phyloP scores from a whole-genome alignment of 202 grass and related monocot species.

The Elaeis oleifera region DNA sequence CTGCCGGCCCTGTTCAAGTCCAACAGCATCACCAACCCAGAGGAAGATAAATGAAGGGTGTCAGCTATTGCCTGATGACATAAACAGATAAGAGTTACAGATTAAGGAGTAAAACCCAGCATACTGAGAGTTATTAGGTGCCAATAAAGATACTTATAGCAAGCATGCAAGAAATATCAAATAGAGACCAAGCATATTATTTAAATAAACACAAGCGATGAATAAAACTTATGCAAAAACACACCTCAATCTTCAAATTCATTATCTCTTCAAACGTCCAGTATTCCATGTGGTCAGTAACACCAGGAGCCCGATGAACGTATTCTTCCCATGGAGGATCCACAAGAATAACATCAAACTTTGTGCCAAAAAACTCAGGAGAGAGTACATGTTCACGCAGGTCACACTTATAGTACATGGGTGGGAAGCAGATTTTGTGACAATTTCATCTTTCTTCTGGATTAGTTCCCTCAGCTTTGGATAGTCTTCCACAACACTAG shows the following conservation, averaged over 20 bases:
- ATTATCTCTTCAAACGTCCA: conserved; percentile 88
- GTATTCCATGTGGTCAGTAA: conserved; percentile 85
- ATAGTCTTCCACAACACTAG: conserved; percentile 89
- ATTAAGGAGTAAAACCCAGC: no score
- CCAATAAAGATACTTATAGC: neutral
- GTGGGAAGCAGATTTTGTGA: conserved; percentile 64
- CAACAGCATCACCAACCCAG: conserved; percentile 90
- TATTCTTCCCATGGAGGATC: conserved; percentile 99
- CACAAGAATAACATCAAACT: conserved; percentile 97
- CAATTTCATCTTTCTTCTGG: conserved; percentile 96
- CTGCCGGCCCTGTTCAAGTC: conserved; percentile 78
- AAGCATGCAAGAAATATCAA: conserved; percentile 5
- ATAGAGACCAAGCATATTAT: neutral
- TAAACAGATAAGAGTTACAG: conserved; percentile 3
- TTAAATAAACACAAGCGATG: neutral
- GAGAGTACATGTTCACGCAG: conserved; percentile 66
- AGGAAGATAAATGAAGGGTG: conserved; percentile 93
- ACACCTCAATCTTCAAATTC: conserved; percentile 94
- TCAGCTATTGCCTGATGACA: conserved; percentile 76
- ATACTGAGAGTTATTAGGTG: no score
- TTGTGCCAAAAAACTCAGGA: conserved; percentile 88
- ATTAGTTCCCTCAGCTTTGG: conserved; percentile 96
- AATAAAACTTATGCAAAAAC: conserved; percentile 24
- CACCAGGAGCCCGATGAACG: conserved; percentile 80
- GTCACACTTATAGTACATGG: conserved; percentile 91